Percentiles rank a stretch among this genome's conserved stretches.
Evolutionary conservation across 2,329 filamentous ascomycete genomes (phyloP).

Genomic region (Aspergillus uvarum): DNA sequence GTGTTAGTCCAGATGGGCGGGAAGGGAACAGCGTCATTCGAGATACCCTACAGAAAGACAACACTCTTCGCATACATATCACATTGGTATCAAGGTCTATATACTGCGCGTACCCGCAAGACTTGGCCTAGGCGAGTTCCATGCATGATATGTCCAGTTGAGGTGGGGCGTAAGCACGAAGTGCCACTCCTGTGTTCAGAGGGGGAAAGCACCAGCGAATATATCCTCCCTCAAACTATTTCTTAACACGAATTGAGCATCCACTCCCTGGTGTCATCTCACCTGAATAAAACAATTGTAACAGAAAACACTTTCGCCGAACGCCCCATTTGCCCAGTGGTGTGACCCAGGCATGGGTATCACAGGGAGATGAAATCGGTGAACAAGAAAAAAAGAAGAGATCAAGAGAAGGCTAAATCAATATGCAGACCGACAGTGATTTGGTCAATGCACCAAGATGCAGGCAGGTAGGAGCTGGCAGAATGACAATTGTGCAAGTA

Average conservation of each 20-base stretch:
- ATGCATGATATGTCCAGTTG: neutral
- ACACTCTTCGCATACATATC: neutral
- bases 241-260: neutral
- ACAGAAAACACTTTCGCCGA: constrained; percentile 11
- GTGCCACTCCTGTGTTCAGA: neutral
- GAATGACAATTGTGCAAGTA: constrained; percentile 10
- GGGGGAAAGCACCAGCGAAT: neutral
- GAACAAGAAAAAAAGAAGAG: constrained; percentile 8
- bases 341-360: constrained; percentile 28
- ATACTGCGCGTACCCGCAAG: neutral
- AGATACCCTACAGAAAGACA: neutral
- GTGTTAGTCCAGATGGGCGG: no score
- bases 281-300: neutral
- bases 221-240: neutral
- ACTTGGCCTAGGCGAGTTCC: neutral
- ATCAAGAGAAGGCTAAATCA: constrained; percentile 12
- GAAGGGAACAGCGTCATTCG: no score
- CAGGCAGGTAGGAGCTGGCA: constrained; percentile 7
- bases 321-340: constrained; percentile 25
- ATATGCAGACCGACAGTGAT: constrained; percentile 10
- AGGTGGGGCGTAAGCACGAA: neutral
- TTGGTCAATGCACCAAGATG: constrained; percentile 12
- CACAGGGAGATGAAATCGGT: constrained; percentile 20
- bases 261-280: neutral
- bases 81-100: neutral